Percentiles rank a stretch among this genome's conserved stretches.
These are phyloP conservation scores for Xylariaceae sp. DNA, from an alignment of 2,329 filamentous ascomycete genomes.

Conservation along the genomic window DNA sequence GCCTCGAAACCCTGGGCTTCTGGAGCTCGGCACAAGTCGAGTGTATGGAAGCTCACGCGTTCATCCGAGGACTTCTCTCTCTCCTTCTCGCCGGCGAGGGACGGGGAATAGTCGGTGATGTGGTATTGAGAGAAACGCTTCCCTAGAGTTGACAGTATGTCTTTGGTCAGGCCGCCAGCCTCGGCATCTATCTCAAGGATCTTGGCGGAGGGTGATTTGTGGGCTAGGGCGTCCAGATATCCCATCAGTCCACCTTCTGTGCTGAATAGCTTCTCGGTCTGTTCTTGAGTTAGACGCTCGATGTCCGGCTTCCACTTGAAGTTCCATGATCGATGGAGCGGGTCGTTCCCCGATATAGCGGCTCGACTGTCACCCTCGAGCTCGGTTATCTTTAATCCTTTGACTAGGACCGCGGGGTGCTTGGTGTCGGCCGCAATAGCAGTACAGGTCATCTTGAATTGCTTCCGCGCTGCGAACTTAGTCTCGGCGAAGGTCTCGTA, in stretches of 20 bases:
- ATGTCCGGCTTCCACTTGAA: conserved; percentile 20
- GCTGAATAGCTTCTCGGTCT: conserved; percentile 9
- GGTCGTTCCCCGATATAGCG: background rate
- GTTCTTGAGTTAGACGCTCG: conserved; percentile 8
- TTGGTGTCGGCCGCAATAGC: conserved; percentile 1
- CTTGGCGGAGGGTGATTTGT: conserved; percentile 12
- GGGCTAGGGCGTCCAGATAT: conserved; percentile 19
- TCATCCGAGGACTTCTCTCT: conserved; percentile 29
- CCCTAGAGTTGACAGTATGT: conserved; percentile 29
- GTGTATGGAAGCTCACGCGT: conserved; percentile 38
- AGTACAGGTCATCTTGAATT: conserved; percentile 7
- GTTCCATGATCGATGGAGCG: conserved; percentile 13
- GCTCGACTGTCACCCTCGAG: background rate
- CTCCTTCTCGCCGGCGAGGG: too few species aligned
- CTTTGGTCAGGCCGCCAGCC: too few species aligned
- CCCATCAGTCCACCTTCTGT: conserved; percentile 8
- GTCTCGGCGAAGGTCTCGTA: background rate
- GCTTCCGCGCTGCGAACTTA: conserved; percentile 3
- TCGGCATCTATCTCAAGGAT: conserved; percentile 36
- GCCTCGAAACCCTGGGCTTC: conserved; percentile 39
- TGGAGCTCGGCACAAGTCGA: too few species aligned
- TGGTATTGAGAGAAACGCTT: conserved; percentile 32
- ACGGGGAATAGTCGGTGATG: conserved; percentile 34
- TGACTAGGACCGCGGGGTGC: conserved; percentile 2
- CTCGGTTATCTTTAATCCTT: conserved; percentile 8